Evolutionary conservation across 1,284 basidiomycete species (phyloP).

Genomic region (Trichosporon asahii): DNA sequence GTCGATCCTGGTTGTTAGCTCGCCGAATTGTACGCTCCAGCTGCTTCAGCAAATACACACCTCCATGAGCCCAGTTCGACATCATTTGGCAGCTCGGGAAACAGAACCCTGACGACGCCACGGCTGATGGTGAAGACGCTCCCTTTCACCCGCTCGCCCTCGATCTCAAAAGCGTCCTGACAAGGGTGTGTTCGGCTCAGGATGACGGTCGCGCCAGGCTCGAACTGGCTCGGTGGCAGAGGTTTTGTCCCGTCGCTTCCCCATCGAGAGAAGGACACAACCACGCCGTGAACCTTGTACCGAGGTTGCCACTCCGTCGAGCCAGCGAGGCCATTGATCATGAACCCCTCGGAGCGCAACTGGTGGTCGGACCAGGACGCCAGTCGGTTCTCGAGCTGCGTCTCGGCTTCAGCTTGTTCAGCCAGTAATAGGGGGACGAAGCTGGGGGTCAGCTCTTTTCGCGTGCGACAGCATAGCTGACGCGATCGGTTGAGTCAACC

Average conservation of each 20-base stretch:
- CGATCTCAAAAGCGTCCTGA: slow-evolving; percentile 38
- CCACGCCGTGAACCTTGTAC: slow-evolving; percentile 18
- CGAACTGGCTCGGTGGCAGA: slow-evolving; percentile 29
- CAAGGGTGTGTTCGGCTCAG: slow-evolving; percentile 62
- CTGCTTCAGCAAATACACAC: slow-evolving; percentile 33
- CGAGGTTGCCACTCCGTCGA: slow-evolving; percentile 19
- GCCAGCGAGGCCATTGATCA: slow-evolving; percentile 60
- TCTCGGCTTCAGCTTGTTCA: slow-evolving; percentile 65
- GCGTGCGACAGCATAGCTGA: background rate
- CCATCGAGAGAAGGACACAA: slow-evolving; percentile 58
- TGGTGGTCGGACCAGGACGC: slow-evolving; percentile 62
- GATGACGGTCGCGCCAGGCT: slow-evolving; percentile 62
- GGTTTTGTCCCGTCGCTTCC: slow-evolving; percentile 58
- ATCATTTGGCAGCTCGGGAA: slow-evolving; percentile 55
- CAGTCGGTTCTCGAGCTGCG: slow-evolving; percentile 59
- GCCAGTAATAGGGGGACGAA: slow-evolving; percentile 62
- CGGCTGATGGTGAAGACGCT: slow-evolving; percentile 57
- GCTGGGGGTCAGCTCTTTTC: slow-evolving; percentile 48
- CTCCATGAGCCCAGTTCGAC: slow-evolving; percentile 60
- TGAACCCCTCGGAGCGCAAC: slow-evolving; percentile 66
- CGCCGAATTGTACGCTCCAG: background rate
- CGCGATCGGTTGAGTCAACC: background rate
- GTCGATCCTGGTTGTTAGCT: slow-evolving; percentile 59
- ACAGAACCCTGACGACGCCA: slow-evolving; percentile 59
- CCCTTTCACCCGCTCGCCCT: slow-evolving; percentile 58